Conservation (phyloP, 129 eudicot genomes). For the Tagetes erecta region DNA sequence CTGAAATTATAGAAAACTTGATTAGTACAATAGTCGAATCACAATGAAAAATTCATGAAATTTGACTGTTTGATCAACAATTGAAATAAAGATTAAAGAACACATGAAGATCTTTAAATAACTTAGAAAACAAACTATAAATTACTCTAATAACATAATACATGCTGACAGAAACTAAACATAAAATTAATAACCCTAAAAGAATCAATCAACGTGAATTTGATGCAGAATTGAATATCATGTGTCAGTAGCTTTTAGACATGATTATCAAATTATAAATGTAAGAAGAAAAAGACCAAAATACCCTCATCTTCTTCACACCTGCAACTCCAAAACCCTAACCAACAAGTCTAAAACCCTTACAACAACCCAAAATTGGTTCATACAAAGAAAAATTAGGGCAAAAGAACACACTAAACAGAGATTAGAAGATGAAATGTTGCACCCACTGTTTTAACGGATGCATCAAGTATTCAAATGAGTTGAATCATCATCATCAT, state of each 20-base stretch:
- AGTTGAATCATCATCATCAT: slow-evolving; percentile 3
- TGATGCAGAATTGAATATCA: slow-evolving; percentile 39
- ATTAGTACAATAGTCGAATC: neutral
- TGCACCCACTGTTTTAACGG: neutral
- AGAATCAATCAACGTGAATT: slow-evolving; percentile 56
- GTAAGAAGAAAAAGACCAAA: slow-evolving; percentile 38
- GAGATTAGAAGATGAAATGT: neutral
- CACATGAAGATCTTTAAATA: slow-evolving; percentile 16
- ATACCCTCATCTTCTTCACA: slow-evolving; percentile 51
- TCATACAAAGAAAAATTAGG: slow-evolving; percentile 13
- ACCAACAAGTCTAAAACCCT: slow-evolving; percentile 12
- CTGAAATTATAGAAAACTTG: slow-evolving; percentile 19
- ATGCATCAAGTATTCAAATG: slow-evolving; percentile 20
- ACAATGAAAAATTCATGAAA: slow-evolving; percentile 20
- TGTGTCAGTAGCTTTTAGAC: slow-evolving; percentile 42
- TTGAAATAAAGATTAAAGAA: slow-evolving; percentile 6
- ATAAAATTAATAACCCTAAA: slow-evolving; percentile 40
- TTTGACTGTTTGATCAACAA: slow-evolving; percentile 2
- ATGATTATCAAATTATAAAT: slow-evolving; percentile 37
- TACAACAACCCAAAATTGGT: neutral
- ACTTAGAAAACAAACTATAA: slow-evolving; percentile 18
- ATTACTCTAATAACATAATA: slow-evolving; percentile 11
- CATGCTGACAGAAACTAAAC: slow-evolving; percentile 36
- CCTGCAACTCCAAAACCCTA: slow-evolving; percentile 34
- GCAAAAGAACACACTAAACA: neutral